These are phyloP conservation scores for Fusarium coicis DNA, from an alignment of 2,329 filamentous ascomycete genomes.

Conservation along the genomic window DNA sequence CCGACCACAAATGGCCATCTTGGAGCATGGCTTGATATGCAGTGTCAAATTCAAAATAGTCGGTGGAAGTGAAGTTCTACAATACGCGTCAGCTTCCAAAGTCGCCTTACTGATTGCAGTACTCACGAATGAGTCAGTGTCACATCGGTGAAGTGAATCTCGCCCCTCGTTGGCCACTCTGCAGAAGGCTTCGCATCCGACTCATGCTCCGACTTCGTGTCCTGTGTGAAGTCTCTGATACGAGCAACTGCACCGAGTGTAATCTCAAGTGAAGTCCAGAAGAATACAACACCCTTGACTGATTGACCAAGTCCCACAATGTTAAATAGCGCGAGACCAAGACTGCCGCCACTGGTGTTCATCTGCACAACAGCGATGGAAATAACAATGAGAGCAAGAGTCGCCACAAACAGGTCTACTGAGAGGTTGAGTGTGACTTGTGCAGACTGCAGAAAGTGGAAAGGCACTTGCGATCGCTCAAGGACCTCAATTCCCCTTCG, in stretches of 20 bases:
- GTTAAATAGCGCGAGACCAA: neutral
- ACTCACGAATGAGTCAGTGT: neutral
- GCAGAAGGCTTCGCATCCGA: neutral
- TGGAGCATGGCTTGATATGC: neutral
- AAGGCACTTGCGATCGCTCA: neutral
- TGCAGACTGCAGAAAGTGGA: neutral
- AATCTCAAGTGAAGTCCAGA: constrained; percentile 1
- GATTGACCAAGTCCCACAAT: neutral
- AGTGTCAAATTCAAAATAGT: neutral
- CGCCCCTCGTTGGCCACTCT: neutral
- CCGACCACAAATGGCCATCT: neutral
- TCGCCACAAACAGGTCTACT: neutral
- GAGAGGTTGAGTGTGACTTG: neutral
- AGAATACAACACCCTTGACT: neutral
- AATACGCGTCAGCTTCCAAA: too few species aligned
- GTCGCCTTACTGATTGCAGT: too few species aligned
- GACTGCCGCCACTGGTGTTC: neutral
- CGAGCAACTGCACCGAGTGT: neutral
- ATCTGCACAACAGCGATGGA: neutral
- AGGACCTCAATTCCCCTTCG: neutral
- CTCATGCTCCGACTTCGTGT: neutral
- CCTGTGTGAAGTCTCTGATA: neutral
- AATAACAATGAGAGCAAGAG: neutral
- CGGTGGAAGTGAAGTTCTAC: neutral
- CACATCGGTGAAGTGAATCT: neutral